Conservation (phyloP, 176 grass and related monocot species). For the Oryza glaberrima region DNA sequence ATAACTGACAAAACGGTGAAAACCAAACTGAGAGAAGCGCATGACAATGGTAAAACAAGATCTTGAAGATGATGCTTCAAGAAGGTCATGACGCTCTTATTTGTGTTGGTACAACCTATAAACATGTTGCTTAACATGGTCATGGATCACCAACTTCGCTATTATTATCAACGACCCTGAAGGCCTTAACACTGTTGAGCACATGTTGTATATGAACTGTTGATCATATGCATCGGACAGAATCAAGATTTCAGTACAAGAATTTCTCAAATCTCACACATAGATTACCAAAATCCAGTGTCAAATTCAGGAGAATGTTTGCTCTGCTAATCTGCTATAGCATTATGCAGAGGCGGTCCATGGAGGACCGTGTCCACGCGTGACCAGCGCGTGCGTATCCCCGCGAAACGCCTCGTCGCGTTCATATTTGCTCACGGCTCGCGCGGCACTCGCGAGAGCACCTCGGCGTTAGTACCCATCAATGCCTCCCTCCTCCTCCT, state of each 20-base stretch:
- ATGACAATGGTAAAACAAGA: too few species aligned
- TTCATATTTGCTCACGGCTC: constrained; percentile 20
- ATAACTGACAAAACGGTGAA: too few species aligned
- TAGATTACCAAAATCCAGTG: not conserved
- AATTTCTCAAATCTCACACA: not conserved
- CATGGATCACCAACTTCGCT: too few species aligned
- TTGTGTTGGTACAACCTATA: too few species aligned
- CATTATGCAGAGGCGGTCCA: not conserved
- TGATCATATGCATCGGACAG: not conserved
- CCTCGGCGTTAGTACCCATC: constrained; percentile 39
- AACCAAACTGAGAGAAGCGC: too few species aligned
- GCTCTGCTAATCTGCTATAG: not conserved
- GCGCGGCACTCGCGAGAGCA: constrained; percentile 15
- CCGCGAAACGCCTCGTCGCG: constrained; percentile 46
- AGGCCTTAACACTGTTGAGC: too few species aligned
- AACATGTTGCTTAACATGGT: not conserved
- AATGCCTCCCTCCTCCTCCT: constrained; percentile 21
- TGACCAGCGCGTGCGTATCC: constrained; percentile 14
- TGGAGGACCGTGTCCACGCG: constrained; percentile 28
- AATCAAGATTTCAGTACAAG: too few species aligned
- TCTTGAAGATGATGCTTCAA: too few species aligned
- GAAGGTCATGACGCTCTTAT: too few species aligned
- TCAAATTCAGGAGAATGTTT: not conserved
- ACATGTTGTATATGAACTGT: too few species aligned
- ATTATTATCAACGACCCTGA: too few species aligned